Base-by-base conservation (phyloP, 2,329 filamentous ascomycete genomes). In the Penicillium sp. region DNA sequence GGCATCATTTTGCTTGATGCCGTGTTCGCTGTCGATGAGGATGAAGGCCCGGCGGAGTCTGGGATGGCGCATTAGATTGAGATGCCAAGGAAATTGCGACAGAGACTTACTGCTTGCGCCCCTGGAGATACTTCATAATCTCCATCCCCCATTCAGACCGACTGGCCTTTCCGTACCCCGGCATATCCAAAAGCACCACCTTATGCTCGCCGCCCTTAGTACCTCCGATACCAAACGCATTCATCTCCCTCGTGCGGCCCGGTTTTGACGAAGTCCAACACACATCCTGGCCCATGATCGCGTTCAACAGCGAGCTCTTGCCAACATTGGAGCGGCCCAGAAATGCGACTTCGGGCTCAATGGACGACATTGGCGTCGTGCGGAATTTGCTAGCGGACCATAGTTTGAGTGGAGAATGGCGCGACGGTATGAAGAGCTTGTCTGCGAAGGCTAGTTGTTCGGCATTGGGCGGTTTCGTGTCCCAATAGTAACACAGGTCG, bases 271-370 rank as follows among this genome's bases (percentile, higher is more conserved):
- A 82, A 0, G 83, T 83, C 62, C 78, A 75, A 50, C 82, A 83
- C 13, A 82, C 67, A 14, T 73, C 65, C 56, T 69, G 66, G 44
- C 63, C 76, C 67, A 87, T 77, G 8, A 89, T 70, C 2, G 82
- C 81, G 64, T 90, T 90, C 24, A 89, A 74, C 4, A 89, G 65
- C 2, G 79, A 82, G 48, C 80, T 84, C 70, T 90, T 89, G 47
- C 86, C 86, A 5, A 87, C 86, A 63, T 90, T 90, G 35, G 81
- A 85, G 42, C 86, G 79, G 16, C 86, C 86, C 4, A 89, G 75
- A 63, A 90, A 87, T 36, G 81, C 82, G 13, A 87, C 78, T 73
- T 87, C 83, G 1, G 83, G 82, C 27, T 80, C 71, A 1, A 75
- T 64, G 1, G 76, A 78, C 8, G 76, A 76, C 49, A 75, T 71